Conservation (phyloP, 2,329 filamentous ascomycete species). For the Cladosporium sp. region DNA sequence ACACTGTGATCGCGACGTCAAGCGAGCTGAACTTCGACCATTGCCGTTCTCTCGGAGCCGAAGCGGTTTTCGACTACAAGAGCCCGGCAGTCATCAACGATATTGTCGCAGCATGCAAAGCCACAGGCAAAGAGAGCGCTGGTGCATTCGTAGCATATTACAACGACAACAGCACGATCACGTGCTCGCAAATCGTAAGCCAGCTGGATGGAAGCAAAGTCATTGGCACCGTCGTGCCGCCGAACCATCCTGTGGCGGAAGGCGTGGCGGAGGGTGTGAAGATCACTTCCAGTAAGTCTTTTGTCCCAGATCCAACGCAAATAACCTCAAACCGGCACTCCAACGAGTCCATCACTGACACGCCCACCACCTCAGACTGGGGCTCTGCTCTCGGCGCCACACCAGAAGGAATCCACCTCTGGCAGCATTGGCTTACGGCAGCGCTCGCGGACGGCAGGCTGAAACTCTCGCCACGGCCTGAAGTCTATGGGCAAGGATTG, state of each 20-base stretch:
- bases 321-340: background rate
- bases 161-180: slow-evolving; percentile 15
- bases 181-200: slow-evolving; percentile 18
- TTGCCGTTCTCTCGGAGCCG: slow-evolving; percentile 48
- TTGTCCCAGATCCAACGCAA: background rate
- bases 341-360: background rate
- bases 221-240: slow-evolving; percentile 24
- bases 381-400: slow-evolving; percentile 27
- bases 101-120: slow-evolving; percentile 30
- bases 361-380: slow-evolving; percentile 11
- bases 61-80: slow-evolving; percentile 52
- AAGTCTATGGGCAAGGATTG: slow-evolving; percentile 28
- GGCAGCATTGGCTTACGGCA: slow-evolving; percentile 33
- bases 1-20: slow-evolving; percentile 42
- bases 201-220: slow-evolving; percentile 20
- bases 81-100: slow-evolving; percentile 36
- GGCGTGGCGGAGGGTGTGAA: background rate
- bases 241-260: background rate
- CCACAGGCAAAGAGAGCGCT: slow-evolving; percentile 20
- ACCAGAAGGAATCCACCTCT: slow-evolving; percentile 34
- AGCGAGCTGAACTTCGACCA: slow-evolving; percentile 42
- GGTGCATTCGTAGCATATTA: slow-evolving; percentile 42
- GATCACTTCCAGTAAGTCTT: slow-evolving; percentile 3
- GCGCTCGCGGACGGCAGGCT: slow-evolving; percentile 33
- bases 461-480: slow-evolving; percentile 27